Conservation (phyloP, 768 basidiomycete species). For the Tylopilus subfusipes region DNA sequence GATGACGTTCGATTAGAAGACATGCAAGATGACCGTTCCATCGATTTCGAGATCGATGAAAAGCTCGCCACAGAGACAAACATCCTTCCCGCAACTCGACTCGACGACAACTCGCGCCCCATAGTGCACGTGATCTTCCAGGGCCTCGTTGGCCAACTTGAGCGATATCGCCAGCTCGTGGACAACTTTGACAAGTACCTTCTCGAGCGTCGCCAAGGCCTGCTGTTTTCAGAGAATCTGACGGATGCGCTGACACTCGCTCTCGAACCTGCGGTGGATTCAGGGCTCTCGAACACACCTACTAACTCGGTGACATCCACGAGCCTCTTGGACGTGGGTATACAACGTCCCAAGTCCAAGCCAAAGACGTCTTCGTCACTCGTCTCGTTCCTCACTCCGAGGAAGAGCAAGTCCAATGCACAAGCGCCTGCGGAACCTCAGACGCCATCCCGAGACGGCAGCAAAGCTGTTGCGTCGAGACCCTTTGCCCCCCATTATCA, state of each 20-base stretch:
- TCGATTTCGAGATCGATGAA: constrained; percentile 72
- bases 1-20: constrained; percentile 31
- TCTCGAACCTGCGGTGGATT: constrained; percentile 58
- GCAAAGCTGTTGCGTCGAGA: constrained; percentile 53
- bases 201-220: constrained; percentile 79
- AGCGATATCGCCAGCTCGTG: constrained; percentile 71
- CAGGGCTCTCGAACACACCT: constrained; percentile 19
- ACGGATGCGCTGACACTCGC: constrained; percentile 80
- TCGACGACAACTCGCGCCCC: constrained; percentile 72
- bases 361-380: constrained; percentile 58
- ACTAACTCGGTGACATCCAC: constrained; percentile 26
- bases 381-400: constrained; percentile 77
- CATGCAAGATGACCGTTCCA: constrained; percentile 76
- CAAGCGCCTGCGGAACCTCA: constrained; percentile 38
- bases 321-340: constrained; percentile 31
- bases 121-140: constrained; percentile 79
- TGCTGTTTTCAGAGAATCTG: constrained; percentile 88
- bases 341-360: constrained; percentile 45
- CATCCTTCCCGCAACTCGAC: constrained; percentile 58
- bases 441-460: constrained; percentile 41
- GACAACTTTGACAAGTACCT: constrained; percentile 83
- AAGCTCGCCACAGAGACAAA: constrained; percentile 55
- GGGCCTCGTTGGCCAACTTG: constrained; percentile 76
- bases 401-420: constrained; percentile 51
- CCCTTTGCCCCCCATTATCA: constrained; percentile 87